phyloP scores from a whole-genome alignment of 805 yeast genomes.

The Saccharomycopsis synnaedendra region DNA sequence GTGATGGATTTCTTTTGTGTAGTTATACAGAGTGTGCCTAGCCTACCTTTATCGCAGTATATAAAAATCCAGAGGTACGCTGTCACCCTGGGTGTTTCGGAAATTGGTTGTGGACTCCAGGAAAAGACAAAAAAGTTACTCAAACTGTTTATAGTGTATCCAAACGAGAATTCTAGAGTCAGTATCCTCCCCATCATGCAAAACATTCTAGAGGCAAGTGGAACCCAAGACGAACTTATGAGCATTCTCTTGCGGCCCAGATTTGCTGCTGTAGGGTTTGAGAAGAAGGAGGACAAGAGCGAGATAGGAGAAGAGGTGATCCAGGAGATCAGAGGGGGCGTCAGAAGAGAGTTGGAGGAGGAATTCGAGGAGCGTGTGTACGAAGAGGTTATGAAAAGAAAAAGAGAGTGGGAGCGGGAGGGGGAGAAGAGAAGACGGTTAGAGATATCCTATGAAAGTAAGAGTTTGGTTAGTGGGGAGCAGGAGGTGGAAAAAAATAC shows the following conservation, averaged over 20 bases:
- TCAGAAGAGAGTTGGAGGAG: not conserved
- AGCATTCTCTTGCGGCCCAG: constrained; percentile 65
- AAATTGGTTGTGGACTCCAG: not conserved
- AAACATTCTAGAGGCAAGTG: constrained; percentile 32
- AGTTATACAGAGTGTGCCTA: constrained; percentile 34
- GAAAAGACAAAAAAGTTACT: constrained; percentile 25
- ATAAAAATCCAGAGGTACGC: constrained; percentile 41
- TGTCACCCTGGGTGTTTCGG: constrained; percentile 27
- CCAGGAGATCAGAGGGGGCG: not conserved
- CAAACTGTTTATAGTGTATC: constrained; percentile 50
- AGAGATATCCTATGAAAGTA: not conserved
- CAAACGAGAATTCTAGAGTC: constrained; percentile 46
- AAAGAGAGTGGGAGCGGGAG: not conserved
- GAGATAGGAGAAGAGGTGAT: not conserved
- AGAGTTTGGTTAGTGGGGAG: not conserved
- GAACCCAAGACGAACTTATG: constrained; percentile 31
- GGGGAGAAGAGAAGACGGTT: not conserved
- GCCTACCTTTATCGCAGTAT: constrained; percentile 52
- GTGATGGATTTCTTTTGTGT: constrained; percentile 37
- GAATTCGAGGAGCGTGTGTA: not conserved
- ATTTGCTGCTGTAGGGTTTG: constrained; percentile 4
- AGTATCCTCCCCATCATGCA: constrained; percentile 66
- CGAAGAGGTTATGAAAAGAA: constrained; percentile 1
- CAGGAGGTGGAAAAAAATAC: too few species aligned
- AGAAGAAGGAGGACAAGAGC: constrained; percentile 20